Evolutionary conservation across 78 protist genomes (phyloP), one percentile per base, ranked within the genome.

Genomic region (Cavenderia fasciculata): DNA sequence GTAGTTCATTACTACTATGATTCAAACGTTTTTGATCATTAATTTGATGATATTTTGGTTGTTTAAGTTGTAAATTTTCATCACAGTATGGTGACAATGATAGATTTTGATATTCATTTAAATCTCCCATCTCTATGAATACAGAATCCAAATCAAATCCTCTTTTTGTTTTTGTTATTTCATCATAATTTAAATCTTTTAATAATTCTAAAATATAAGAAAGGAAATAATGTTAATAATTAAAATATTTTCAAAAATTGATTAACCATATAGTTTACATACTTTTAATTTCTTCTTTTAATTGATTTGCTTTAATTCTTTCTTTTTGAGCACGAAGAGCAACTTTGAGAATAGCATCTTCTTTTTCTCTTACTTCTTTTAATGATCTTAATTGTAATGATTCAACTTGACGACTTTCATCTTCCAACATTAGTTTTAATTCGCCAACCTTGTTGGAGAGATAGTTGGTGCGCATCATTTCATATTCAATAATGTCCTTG

Each of bases 281-380:
- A 33, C 47, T 82, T 36, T 82, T 65, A 52, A 82, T 68, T 69
- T 82, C 74, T 41, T 68, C 90, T 56, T 69, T 82, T 38, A 82
- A 33, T 40, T 57, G 76, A 33, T 49, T 54, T 49, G 90, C 56
- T 65, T 68, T 65, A 19, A 68, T 38, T 56, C 90, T 49, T 59
- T 82, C 90, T 68, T 82, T 82, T 51, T 52, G 69, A 18, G 90
- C 90, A n/a, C 90, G 31, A n/a, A 69, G 18, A 3, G 90, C 90
- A 25, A 82, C 90, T 34, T 47, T 65, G 29, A 52, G 36, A 4
- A 82, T 68, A 10, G 90, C 90, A 29, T 82, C 90, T 33, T 82
- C 90, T 21, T 82, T 82, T 31, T 82, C 90, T 16, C 43, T 65
- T 27, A 82, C 57, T 44, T 82, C 88, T 21, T 33, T 34, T 19